Evolutionary conservation across 148 eudicot genomes (phyloP), one percentile per base, ranked within the genome.

Genomic region (Suaeda aralocaspica): DNA sequence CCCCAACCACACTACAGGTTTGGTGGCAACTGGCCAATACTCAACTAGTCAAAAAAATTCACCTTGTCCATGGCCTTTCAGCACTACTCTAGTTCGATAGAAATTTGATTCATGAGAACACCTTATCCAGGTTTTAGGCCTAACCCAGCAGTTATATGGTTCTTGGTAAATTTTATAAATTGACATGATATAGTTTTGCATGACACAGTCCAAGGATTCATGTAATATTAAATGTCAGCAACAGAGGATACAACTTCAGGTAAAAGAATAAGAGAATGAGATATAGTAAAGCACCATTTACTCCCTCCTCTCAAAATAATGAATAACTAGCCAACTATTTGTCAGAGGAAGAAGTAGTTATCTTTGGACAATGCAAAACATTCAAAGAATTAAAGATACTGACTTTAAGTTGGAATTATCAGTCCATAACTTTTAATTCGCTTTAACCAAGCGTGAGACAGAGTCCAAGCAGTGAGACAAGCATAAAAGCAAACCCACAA

Each of bases 371-470:
- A 49, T 46, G 50, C 53, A 49, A 13, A 14, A 49, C 4, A 36
- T 3, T 3, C 4, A 36, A 36, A 36, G 8, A 36, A n/a, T n/a
- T n/a, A n/a, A n/a, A n/a, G n/a, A n/a, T n/a, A n/a, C n/a, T n/a
- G 15, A 34, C 56, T 29, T 9, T 9, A 36, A 2, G 30, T 15
- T 49, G 26, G 25, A 58, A 11, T 30, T 30, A 21, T 55, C 51
- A 15, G 11, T 48, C 60, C 29, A 70, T 13, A 36, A 15, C 56
- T 76, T 46, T 48, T 26, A 25, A 44, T 26, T 2, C 34, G 19
- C 51, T 52, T 44, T 62, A 50, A 39, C 61, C 58, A 64, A 71
- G 36, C 34, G n/a, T n/a, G 45, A 66, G 50, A 62, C 62, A 0
- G 13, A 21, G 24, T 4, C 19, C 64, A 52, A 65, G 46, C 60